phyloP scores from a whole-genome alignment of 2,329 filamentous ascomycete species.

The Trichoderma polysporum region DNA sequence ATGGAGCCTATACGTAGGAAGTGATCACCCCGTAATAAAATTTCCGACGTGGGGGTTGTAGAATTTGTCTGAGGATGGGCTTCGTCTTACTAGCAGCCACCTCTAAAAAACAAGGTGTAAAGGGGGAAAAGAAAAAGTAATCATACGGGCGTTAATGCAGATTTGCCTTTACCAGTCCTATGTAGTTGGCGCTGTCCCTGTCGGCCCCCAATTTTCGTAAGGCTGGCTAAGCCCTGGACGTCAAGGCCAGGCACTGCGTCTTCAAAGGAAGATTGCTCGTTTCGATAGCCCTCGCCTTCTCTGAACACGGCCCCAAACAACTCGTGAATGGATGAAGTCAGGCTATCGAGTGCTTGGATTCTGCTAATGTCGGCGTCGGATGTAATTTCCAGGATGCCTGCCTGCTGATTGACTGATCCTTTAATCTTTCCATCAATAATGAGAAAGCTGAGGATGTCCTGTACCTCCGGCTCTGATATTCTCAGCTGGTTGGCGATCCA shows the following conservation, averaged over 20 bases:
- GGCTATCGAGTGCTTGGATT: constrained; percentile 68
- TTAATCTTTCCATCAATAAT: constrained; percentile 87
- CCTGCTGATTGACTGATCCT: constrained; percentile 86
- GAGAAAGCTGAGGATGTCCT: constrained; percentile 92
- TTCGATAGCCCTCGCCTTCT: constrained; percentile 70
- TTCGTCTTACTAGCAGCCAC: background rate
- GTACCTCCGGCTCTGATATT: constrained; percentile 81
- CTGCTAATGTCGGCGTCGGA: constrained; percentile 72
- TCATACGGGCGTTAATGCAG: background rate
- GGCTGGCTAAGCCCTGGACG: constrained; percentile 24
- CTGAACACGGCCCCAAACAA: constrained; percentile 73
- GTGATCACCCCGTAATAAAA: background rate
- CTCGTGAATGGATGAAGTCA: constrained; percentile 66
- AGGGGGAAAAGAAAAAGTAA: background rate
- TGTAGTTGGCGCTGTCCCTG: constrained; percentile 8
- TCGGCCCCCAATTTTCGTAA: background rate
- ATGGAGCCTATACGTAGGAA: background rate
- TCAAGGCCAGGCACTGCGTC: constrained; percentile 34
- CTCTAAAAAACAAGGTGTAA: background rate
- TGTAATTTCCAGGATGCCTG: constrained; percentile 78
- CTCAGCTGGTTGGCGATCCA: constrained; percentile 89
- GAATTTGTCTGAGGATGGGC: background rate
- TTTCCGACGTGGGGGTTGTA: background rate
- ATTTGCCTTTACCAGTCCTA: constrained; percentile 2
- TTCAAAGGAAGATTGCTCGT: constrained; percentile 29